Conservation (phyloP, 2,329 filamentous ascomycete genomes). For the Ophiostoma sp. region DNA sequence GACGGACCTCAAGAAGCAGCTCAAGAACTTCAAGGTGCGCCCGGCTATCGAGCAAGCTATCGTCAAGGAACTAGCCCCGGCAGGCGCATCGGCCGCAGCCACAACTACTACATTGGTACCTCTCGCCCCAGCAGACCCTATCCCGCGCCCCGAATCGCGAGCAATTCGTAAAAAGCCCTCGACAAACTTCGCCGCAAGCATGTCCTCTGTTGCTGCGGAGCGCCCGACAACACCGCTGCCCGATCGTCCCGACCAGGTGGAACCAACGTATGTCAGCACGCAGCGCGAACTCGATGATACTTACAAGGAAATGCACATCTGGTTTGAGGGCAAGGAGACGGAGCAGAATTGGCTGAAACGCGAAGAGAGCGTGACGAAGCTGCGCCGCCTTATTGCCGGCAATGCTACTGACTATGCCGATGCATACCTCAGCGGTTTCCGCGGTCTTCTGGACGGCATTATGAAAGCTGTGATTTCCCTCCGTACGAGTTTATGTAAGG, state of each 20-base stretch:
- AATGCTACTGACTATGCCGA: conserved; percentile 74
- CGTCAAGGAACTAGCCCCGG: conserved; percentile 63
- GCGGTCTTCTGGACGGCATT: conserved; percentile 75
- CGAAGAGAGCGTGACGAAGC: conserved; percentile 71
- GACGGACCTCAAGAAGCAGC: conserved; percentile 79
- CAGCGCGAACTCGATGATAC: conserved; percentile 82
- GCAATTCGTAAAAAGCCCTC: conserved; percentile 28
- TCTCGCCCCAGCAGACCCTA: conserved; percentile 27
- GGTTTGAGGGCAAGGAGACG: conserved; percentile 82
- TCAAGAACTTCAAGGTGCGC: conserved; percentile 77
- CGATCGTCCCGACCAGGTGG: conserved; percentile 62
- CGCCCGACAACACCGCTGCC: conserved; percentile 57
- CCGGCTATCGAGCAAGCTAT: conserved; percentile 81
- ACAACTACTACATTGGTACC: conserved; percentile 1
- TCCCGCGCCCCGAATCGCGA: conserved; percentile 36
- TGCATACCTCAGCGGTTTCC: conserved; percentile 64
- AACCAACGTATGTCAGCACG: conserved; percentile 78
- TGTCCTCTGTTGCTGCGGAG: conserved; percentile 45
- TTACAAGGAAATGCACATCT: conserved; percentile 70
- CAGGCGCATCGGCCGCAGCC: conserved; percentile 29
- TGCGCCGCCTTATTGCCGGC: conserved; percentile 73
- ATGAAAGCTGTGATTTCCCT: conserved; percentile 79
- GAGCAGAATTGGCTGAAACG: conserved; percentile 87
- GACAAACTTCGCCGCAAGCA: conserved; percentile 44
- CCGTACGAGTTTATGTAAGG: conserved; percentile 82